Evolutionary conservation across 2,329 filamentous ascomycete genomes (phyloP), one percentile per base, ranked within the genome.

Genomic region (Cladophialophora exuberans): DNA sequence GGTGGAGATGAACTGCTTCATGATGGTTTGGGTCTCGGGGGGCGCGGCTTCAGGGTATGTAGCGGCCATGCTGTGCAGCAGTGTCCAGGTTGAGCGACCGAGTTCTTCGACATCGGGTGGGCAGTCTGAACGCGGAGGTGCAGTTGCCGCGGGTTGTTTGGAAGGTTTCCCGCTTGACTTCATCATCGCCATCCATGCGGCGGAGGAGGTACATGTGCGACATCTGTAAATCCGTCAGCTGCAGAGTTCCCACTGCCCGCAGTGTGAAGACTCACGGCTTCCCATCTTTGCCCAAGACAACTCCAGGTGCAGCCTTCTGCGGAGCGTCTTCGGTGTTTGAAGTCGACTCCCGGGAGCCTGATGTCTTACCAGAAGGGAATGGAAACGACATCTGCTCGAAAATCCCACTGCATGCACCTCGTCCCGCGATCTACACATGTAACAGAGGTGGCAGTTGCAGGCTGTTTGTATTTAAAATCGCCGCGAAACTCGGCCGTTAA

Each of bases 51-150:
- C 77, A 1, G 94, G 94, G 71, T 97, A 99, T 11, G 84, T 84
- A 0, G 92, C 94, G 11, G 93, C 89, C 62, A 99, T 89, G 6
- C 88, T 87, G 77, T 99, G 94, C 1, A 99, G 83, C 17, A 99
- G 82, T 0, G 91, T 97, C 94, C 94, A 99, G 10, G 90, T 89
- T 57, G 86, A 86, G 59, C 91, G 89, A 44, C 94, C 94, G 3
- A 99, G 85, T 13, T 80, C 75, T 69, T 96, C 90, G 61, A 97
- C 90, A 69, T 97, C 92, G 1, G 94, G 88, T 0, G 94, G 94
- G 69, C 93, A 97, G 72, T 96, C 88, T 54, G 73, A 50, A 4
- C 60, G 60, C 28, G 63, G 46, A 55, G 56, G 50, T 26, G 60
- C 7, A 43, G 65, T 45, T 22, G 54, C 57, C 3, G 65, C 59